Evolutionary conservation across 805 yeast genomes (phyloP).

Genomic region (Wickerhamomyces alni): DNA sequence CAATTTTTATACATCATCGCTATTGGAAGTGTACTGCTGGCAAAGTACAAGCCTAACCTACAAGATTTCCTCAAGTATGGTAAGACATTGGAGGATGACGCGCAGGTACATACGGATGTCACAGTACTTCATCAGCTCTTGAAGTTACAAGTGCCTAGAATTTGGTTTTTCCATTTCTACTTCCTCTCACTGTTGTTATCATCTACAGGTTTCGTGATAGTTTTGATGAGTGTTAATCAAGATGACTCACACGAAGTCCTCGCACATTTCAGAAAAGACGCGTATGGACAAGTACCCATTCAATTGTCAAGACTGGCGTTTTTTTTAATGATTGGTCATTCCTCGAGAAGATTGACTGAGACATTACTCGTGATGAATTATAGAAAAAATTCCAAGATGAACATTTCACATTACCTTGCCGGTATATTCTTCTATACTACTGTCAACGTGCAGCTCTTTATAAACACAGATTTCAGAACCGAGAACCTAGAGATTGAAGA

Average conservation of each 20-base stretch:
- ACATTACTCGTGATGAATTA: slow-evolving; percentile 44
- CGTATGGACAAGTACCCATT: slow-evolving; percentile 19
- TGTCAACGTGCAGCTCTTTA: slow-evolving; percentile 34
- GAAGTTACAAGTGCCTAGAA: slow-evolving; percentile 50
- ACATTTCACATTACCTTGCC: slow-evolving; percentile 58
- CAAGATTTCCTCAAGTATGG: slow-evolving; percentile 39
- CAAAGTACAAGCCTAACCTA: slow-evolving; percentile 25
- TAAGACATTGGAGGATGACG: slow-evolving; percentile 28
- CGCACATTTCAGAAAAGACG: slow-evolving; percentile 1
- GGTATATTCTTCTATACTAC: slow-evolving; percentile 56
- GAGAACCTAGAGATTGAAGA: slow-evolving; percentile 1
- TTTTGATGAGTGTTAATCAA: slow-evolving; percentile 7
- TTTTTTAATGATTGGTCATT: slow-evolving; percentile 38
- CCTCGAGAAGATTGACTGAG: slow-evolving; percentile 50
- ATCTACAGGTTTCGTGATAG: slow-evolving; percentile 12
- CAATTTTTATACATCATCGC: slow-evolving; percentile 2
- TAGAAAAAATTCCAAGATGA: slow-evolving; percentile 45
- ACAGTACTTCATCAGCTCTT: slow-evolving; percentile 13
- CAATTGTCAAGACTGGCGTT: slow-evolving; percentile 15
- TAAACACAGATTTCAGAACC: slow-evolving; percentile 20
- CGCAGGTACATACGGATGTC: slow-evolving; percentile 4
- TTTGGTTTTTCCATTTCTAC: slow-evolving; percentile 61
- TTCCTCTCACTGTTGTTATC: slow-evolving; percentile 34
- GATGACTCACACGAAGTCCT: slow-evolving; percentile 4
- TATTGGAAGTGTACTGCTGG: slow-evolving; percentile 23